These are phyloP conservation scores for Trypanosomatidae sp. DNA, from an alignment of 208 protist species.

Conservation along the genomic window DNA sequence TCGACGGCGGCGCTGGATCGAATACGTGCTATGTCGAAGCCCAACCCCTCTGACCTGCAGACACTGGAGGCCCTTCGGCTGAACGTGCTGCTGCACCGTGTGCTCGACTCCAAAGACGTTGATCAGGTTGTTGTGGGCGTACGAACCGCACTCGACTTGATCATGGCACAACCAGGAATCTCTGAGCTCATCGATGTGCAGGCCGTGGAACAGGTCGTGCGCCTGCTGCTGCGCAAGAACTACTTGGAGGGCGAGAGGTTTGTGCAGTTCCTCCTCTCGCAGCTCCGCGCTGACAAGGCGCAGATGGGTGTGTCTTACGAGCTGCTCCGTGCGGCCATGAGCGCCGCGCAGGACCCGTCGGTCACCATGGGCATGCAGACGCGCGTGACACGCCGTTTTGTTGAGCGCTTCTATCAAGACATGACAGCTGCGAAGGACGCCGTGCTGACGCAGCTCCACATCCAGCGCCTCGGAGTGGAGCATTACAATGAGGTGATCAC, in stretches of 20 bases:
- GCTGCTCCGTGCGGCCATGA: conserved; percentile 56
- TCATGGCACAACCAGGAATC: conserved; percentile 64
- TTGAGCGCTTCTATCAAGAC: conserved; percentile 69
- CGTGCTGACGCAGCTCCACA: conserved; percentile 72
- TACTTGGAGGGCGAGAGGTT: conserved; percentile 69
- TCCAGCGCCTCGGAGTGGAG: conserved; percentile 68
- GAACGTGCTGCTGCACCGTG: conserved; percentile 69
- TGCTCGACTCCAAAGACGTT: conserved; percentile 47
- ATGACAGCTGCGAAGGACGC: conserved; percentile 66
- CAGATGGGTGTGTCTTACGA: conserved; percentile 24
- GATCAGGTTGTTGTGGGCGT: conserved; percentile 50
- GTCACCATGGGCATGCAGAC: conserved; percentile 46
- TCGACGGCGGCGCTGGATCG: conserved; percentile 45
- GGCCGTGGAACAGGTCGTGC: conserved; percentile 58
- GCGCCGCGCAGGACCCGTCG: conserved; percentile 71
- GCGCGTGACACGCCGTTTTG: conserved; percentile 42
- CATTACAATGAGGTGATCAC: conserved; percentile 63
- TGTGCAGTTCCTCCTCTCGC: conserved; percentile 55
- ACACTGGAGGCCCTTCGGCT: conserved; percentile 70
- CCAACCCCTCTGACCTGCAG: conserved; percentile 49
- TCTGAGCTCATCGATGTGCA: conserved; percentile 76
- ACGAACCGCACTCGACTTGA: conserved; percentile 47
- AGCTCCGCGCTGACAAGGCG: conserved; percentile 41
- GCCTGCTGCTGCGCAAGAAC: conserved; percentile 51
- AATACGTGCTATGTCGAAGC: conserved; percentile 44